A percentile compares a stretch with the other conserved stretches of the same genome.
Evolutionary conservation across 768 basidiomycete genomes (phyloP).

Genomic region (Gloeopeniophorella convolvens): DNA sequence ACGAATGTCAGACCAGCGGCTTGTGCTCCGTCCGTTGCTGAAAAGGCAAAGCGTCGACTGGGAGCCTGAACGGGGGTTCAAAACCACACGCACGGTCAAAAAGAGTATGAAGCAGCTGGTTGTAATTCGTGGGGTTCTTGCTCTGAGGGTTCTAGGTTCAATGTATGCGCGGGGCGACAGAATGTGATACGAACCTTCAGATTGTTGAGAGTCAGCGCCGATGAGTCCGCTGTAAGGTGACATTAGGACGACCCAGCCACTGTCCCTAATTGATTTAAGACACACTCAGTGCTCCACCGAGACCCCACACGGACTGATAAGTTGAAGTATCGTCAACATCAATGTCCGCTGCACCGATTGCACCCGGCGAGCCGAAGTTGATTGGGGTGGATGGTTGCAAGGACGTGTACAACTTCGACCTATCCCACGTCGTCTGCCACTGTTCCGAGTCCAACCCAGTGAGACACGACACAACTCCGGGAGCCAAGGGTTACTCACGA

Average conservation of each 20-base stretch:
- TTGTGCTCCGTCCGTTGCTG: conserved; percentile 51
- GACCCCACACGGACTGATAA: conserved; percentile 62
- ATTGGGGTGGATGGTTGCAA: conserved; percentile 38
- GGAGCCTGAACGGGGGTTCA: conserved; percentile 3
- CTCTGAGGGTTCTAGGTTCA: conserved; percentile 30
- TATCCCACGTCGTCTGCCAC: conserved; percentile 34
- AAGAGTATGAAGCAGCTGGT: conserved; percentile 48
- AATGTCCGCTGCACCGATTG: conserved; percentile 56
- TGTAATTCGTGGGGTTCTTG: conserved; percentile 50
- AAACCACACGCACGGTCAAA: conserved; percentile 49
- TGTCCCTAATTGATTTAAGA: conserved; percentile 8
- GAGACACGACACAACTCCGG: too few relatives aligned
- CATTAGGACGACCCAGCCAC: neutral
- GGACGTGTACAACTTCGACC: conserved; percentile 44
- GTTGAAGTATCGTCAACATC: conserved; percentile 45
- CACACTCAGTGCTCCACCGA: conserved; percentile 61
- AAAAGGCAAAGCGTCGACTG: neutral
- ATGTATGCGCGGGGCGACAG: neutral
- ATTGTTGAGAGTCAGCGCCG: conserved; percentile 51
- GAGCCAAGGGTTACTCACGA: too few relatives aligned
- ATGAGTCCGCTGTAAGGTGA: conserved; percentile 54
- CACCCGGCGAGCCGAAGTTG: conserved; percentile 51
- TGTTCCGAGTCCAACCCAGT: conserved; percentile 6
- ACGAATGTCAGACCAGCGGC: conserved; percentile 65
- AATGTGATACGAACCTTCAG: conserved; percentile 52